Base-by-base conservation (phyloP, 768 basidiomycete genomes). In the Lactifluus volemus region DNA sequence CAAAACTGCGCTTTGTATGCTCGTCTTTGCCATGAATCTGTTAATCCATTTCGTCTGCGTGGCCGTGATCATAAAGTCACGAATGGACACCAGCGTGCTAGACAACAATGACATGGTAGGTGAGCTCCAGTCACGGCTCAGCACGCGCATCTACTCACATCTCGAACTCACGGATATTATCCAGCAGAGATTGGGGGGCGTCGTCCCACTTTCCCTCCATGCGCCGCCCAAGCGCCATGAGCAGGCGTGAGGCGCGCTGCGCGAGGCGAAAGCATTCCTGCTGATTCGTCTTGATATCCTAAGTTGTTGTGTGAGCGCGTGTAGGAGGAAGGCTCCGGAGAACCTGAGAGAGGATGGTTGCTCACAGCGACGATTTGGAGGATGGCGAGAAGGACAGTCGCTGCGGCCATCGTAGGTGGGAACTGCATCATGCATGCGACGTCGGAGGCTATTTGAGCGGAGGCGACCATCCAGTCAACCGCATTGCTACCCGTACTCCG, bases 151-250 rank as follows among this genome's bases (percentile, higher is more conserved):
- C 65, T 56, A 60, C 65, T 56, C 50, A 67, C 67, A 30, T 51
- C 55, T 67, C 63, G 21, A 67, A 67, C 25, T 67, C 56, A n/a
- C 52, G 47, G 34, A 67, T 61, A 41, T 64, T 67, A n/a, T 67
- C 63, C 34, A 67, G 36, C 32, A 67, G 47, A 19, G 67, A 64
- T 25, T 53, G 42, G 17, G 67, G 67, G 14, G 65, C 67, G 11
- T 61, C 55, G 17, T 64, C 67, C 67, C 67, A 67, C 54, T 61
- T 67, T 38, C 67, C 67, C 32, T 67, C 66, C 67, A 67, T 67
- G 21, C 60, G 67, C 30, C n/a, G 51, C n/a, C 60, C 65, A 0
- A 67, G 25, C 17, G 56, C 58, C 30, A 44, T 30, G 15, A 67
- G 63, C 21, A 67, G 42, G n/a, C 58, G 62, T 15, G 65, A 59